phyloP scores from a whole-genome alignment of 768 basidiomycete genomes.

The Amanita muscaria region DNA sequence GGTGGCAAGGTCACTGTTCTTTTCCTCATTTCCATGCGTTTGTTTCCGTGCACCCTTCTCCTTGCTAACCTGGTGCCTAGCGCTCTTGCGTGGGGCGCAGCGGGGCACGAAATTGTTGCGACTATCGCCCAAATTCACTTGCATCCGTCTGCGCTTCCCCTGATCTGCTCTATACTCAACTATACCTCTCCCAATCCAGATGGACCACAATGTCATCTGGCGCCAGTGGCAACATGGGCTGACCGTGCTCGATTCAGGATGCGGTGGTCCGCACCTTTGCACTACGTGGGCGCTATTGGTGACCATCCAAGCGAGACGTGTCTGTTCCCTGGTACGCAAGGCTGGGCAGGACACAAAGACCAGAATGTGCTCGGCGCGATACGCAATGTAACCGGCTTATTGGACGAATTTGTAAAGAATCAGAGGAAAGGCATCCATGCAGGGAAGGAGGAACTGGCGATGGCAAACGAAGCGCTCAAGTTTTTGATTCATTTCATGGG shows the following conservation, averaged over 20 bases:
- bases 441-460: conserved; percentile 16
- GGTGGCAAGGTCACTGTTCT: too few relatives aligned
- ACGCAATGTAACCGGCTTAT: conserved; percentile 60
- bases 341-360: conserved; percentile 52
- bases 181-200: conserved; percentile 25
- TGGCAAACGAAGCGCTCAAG: conserved; percentile 74
- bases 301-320: conserved; percentile 78
- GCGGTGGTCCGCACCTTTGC: conserved; percentile 66
- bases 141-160: conserved; percentile 57
- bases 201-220: conserved; percentile 62
- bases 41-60: not conserved
- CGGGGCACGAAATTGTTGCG: conserved; percentile 86
- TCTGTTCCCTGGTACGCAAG: conserved; percentile 62
- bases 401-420: conserved; percentile 28
- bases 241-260: conserved; percentile 57
- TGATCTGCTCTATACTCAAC: conserved; percentile 66
- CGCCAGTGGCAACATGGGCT: conserved; percentile 84
- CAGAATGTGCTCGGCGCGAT: conserved; percentile 74
- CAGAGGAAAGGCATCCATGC: conserved; percentile 28
- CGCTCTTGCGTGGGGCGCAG: conserved; percentile 34
- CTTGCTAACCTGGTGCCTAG: not conserved
- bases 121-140: conserved; percentile 93
- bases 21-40: not conserved
- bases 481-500: conserved; percentile 93
- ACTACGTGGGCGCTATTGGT: conserved; percentile 65